These are phyloP conservation scores for Ogataea allantospora DNA, from an alignment of 805 yeast genomes.

Conservation along the genomic window DNA sequence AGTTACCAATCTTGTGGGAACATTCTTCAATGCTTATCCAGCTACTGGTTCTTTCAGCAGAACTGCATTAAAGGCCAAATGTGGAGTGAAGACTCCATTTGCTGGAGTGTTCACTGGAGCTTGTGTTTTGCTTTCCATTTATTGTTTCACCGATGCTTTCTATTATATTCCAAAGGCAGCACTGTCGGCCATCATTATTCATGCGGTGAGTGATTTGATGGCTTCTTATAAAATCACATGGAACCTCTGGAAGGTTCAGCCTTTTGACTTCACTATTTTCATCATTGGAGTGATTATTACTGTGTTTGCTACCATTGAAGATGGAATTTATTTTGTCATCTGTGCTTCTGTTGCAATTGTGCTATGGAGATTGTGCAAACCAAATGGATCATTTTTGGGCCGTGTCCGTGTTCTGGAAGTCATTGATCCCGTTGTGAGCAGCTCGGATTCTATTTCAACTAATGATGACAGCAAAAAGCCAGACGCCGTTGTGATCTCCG, in stretches of 20 bases:
- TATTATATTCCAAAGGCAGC: conserved; percentile 90
- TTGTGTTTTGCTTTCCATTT: conserved; percentile 83
- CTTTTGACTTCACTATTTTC: conserved; percentile 73
- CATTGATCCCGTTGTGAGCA: conserved; percentile 53
- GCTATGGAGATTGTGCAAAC: conserved; percentile 73
- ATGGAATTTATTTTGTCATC: conserved; percentile 88
- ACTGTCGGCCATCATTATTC: conserved; percentile 83
- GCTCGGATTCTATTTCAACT: neutral
- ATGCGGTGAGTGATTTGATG: conserved; percentile 85
- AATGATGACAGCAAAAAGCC: too few relatives aligned
- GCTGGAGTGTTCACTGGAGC: conserved; percentile 90
- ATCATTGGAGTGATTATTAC: conserved; percentile 70
- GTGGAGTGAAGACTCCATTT: conserved; percentile 92
- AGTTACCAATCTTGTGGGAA: conserved; percentile 83
- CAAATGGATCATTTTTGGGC: conserved; percentile 82
- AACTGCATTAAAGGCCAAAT: conserved; percentile 90
- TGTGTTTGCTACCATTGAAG: conserved; percentile 76
- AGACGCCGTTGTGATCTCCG: too few relatives aligned
- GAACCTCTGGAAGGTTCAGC: conserved; percentile 69
- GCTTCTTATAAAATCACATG: conserved; percentile 66
- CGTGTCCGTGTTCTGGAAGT: conserved; percentile 69
- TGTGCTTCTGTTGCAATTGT: conserved; percentile 77
- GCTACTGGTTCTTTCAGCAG: conserved; percentile 95
- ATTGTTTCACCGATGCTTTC: conserved; percentile 79
- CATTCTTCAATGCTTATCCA: conserved; percentile 91